Conservation (phyloP, 1,284 basidiomycete genomes). For the Tilletia horrida region DNA sequence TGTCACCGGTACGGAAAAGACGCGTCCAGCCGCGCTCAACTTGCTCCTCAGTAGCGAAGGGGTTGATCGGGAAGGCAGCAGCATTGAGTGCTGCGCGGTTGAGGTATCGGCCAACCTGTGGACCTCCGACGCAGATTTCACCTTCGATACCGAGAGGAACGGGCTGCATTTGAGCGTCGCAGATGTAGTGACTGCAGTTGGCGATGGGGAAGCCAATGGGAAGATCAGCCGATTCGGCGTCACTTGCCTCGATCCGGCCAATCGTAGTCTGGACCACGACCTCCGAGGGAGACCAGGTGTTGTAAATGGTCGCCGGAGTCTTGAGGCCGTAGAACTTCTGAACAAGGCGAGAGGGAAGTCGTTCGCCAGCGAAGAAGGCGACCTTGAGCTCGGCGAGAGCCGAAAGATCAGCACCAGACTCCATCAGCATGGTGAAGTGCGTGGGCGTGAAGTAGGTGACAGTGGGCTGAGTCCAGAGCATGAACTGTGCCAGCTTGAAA, state of each 20-base stretch:
- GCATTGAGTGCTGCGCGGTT: background rate
- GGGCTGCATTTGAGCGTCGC: background rate
- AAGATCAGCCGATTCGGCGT: background rate
- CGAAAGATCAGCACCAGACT: background rate
- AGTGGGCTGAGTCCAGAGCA: background rate
- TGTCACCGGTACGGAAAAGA: background rate
- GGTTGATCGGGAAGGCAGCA: background rate
- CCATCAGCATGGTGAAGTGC: background rate
- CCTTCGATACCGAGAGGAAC: background rate
- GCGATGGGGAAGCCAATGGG: background rate
- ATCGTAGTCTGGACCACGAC: slow-evolving; percentile 1
- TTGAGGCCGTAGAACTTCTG: background rate
- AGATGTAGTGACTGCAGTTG: slow-evolving; percentile 2
- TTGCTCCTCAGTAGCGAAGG: background rate
- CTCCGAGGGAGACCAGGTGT: background rate
- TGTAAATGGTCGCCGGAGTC: background rate
- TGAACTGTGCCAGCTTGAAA: slow-evolving; percentile 5
- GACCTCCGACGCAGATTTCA: slow-evolving; percentile 3
- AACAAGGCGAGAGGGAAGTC: background rate
- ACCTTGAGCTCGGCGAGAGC: slow-evolving; percentile 4
- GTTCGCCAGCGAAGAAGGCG: slow-evolving; percentile 3
- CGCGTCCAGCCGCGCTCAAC: background rate
- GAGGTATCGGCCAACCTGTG: slow-evolving; percentile 1
- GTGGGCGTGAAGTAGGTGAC: background rate
- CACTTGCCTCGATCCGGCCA: background rate